phyloP scores from a whole-genome alignment of 2,329 filamentous ascomycete genomes.

The Sarocladium brachiariae region DNA sequence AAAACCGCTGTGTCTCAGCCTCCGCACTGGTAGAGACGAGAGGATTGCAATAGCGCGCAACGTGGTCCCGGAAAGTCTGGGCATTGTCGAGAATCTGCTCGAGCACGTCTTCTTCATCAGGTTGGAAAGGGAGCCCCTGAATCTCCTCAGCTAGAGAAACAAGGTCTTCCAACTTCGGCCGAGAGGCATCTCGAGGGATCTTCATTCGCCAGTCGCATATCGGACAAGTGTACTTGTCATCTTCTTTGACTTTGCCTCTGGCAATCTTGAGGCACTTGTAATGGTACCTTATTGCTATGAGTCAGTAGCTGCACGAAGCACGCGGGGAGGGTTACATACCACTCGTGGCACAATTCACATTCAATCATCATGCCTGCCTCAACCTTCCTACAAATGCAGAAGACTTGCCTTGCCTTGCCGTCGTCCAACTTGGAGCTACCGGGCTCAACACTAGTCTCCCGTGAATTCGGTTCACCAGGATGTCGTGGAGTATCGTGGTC shows the following conservation, averaged over 20 bases:
- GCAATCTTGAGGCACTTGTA: constrained; percentile 98
- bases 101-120: constrained; percentile 85
- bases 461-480: constrained; percentile 85
- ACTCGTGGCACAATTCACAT: constrained; percentile 96
- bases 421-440: constrained; percentile 52
- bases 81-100: constrained; percentile 83
- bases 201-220: constrained; percentile 97
- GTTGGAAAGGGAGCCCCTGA: constrained; percentile 76
- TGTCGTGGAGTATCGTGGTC: constrained; percentile 75
- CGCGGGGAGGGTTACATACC: constrained; percentile 47
- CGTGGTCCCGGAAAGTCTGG: constrained; percentile 74
- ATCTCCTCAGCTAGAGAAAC: constrained; percentile 81
- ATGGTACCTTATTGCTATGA: constrained; percentile 63
- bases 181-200: constrained; percentile 91
- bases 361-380: constrained; percentile 99
- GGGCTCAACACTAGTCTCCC: constrained; percentile 60
- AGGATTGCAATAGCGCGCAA: constrained; percentile 74
- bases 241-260: constrained; percentile 94
- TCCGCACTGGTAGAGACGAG: constrained; percentile 77
- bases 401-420: constrained; percentile 67
- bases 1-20: constrained; percentile 85
- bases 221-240: constrained; percentile 96
- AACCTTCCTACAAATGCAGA: constrained; percentile 89
- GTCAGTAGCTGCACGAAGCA: not conserved
- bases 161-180: constrained; percentile 90